A percentile compares a stretch with the other conserved stretches of the same genome.
These are phyloP conservation scores for Triglochin maritima DNA, from an alignment of 106 monocot species.

Conservation along the genomic window DNA sequence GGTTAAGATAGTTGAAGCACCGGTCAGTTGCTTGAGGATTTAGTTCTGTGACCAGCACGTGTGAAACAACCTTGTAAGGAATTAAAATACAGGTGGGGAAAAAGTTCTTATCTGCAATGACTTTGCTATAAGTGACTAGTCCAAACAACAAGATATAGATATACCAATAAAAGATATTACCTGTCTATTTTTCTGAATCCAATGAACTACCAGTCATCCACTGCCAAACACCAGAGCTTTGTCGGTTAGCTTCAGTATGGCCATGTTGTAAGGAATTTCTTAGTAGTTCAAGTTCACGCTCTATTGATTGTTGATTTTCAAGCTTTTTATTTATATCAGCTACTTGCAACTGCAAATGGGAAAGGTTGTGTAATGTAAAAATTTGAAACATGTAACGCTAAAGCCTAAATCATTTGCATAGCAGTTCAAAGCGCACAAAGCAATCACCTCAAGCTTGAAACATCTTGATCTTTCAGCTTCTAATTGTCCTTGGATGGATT, in stretches of 20 bases:
- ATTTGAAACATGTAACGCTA: neutral
- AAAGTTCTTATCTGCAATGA: too few relatives aligned
- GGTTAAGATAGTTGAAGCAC: too few relatives aligned
- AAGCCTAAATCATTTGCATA: neutral
- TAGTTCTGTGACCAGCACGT: too few relatives aligned
- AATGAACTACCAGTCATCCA: slow-evolving; percentile 42
- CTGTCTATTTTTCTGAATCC: too few relatives aligned
- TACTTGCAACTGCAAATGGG: slow-evolving; percentile 55
- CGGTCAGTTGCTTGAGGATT: too few relatives aligned
- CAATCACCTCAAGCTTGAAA: slow-evolving; percentile 62
- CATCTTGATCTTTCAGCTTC: slow-evolving; percentile 82
- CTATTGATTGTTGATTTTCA: slow-evolving; percentile 33
- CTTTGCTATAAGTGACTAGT: too few relatives aligned
- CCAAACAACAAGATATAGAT: too few relatives aligned
- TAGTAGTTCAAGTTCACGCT: slow-evolving; percentile 55
- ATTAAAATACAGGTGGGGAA: too few relatives aligned
- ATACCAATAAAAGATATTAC: too few relatives aligned
- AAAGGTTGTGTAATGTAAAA: neutral
- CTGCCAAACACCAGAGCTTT: slow-evolving; percentile 66
- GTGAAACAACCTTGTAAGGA: too few relatives aligned
- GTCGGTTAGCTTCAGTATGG: slow-evolving; percentile 14
- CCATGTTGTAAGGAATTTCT: slow-evolving; percentile 24
- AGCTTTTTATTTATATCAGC: slow-evolving; percentile 48
- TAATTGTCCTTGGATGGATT: slow-evolving; percentile 63
- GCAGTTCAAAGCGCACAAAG: neutral